Conservation (phyloP, 495 filamentous ascomycete species). For the Umbilicaria muhlenbergii region DNA sequence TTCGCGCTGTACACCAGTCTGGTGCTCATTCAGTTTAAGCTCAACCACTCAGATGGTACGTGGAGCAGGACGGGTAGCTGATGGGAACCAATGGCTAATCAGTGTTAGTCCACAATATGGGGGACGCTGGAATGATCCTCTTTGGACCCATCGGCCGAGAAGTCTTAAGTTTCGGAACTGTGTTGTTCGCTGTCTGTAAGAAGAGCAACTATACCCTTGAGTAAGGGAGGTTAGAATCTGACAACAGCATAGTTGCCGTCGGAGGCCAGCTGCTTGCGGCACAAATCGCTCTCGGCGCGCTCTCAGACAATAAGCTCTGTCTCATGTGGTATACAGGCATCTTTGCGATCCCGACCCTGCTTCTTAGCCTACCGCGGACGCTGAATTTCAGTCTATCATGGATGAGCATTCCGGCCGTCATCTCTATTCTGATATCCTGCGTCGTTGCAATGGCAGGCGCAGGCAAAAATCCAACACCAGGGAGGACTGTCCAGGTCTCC, state of each 20-base stretch:
- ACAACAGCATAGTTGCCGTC: constrained; percentile 51
- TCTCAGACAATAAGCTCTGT: constrained; percentile 18
- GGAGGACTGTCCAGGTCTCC: constrained; percentile 9
- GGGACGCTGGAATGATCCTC: constrained; percentile 49
- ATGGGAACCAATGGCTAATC: background rate
- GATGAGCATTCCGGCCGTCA: background rate
- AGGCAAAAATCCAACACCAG: constrained; percentile 17
- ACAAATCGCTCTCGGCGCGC: constrained; percentile 15
- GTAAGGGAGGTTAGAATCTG: no score
- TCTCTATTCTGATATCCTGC: no score
- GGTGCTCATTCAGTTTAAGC: constrained; percentile 27
- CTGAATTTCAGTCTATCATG: background rate
- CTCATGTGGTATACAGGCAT: constrained; percentile 22
- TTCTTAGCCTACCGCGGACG: constrained; percentile 4
- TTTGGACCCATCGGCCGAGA: constrained; percentile 45
- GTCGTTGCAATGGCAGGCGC: constrained; percentile 22
- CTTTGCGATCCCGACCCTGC: constrained; percentile 18
- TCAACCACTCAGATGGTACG: constrained; percentile 22
- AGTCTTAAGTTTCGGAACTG: constrained; percentile 41
- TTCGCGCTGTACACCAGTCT: constrained; percentile 24
- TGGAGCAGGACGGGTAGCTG: background rate
- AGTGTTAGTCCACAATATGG: constrained; percentile 34
- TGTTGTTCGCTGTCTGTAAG: constrained; percentile 51
- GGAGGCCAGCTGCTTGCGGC: constrained; percentile 25
- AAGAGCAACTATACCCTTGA: constrained; percentile 17